Percentiles rank a stretch among this genome's conserved stretches.
These are phyloP conservation scores for Aspergillus puulaauensis DNA, from an alignment of 2,329 filamentous ascomycete species.

Conservation along the genomic window DNA sequence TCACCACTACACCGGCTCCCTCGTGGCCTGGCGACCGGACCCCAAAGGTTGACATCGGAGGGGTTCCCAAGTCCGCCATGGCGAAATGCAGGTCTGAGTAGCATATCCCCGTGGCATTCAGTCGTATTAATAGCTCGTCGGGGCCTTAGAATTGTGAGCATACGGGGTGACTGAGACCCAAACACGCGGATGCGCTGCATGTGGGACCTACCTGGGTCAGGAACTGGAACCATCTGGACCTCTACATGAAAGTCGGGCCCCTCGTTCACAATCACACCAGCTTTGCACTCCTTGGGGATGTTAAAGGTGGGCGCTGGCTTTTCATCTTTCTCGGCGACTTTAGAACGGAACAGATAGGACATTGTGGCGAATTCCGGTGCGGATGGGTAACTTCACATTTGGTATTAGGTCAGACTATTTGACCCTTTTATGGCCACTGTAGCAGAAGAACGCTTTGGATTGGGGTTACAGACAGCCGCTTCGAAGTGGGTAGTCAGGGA, in stretches of 20 bases:
- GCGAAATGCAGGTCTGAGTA: conserved; percentile 59
- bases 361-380: too few relatives aligned
- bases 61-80: conserved; percentile 51
- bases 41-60: conserved; percentile 46
- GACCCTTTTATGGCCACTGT: too few relatives aligned
- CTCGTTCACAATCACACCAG: conserved; percentile 52
- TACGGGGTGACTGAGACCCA: too few relatives aligned
- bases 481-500: too few relatives aligned
- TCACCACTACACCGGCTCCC: conserved; percentile 59
- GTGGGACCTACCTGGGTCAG: conserved; percentile 42
- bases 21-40: conserved; percentile 54
- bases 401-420: too few relatives aligned
- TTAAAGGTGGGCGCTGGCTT: neutral
- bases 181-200: too few relatives aligned
- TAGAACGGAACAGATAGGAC: too few relatives aligned
- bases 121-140: conserved; percentile 56
- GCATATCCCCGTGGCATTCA: conserved; percentile 60
- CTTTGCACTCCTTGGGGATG: conserved; percentile 52
- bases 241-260: conserved; percentile 51
- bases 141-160: conserved; percentile 36
- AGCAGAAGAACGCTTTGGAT: too few relatives aligned
- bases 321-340: too few relatives aligned
- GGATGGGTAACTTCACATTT: too few relatives aligned
- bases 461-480: too few relatives aligned
- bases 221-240: conserved; percentile 50